Percentiles rank a stretch among this genome's conserved stretches.
Evolutionary conservation across 1,284 basidiomycete species (phyloP).

Genomic region (Pseudozyma sp.): DNA sequence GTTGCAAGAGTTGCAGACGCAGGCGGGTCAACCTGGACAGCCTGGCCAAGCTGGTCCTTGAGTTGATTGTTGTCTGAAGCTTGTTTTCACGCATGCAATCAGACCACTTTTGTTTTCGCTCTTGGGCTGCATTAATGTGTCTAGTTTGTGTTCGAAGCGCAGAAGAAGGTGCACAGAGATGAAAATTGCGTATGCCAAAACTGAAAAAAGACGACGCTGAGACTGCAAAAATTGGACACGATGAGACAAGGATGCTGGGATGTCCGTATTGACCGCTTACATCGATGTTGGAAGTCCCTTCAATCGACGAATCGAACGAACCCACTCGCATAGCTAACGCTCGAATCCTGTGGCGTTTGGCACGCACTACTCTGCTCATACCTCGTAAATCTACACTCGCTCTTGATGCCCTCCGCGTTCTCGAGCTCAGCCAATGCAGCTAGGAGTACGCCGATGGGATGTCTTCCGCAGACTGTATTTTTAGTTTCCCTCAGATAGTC

Average conservation of each 20-base stretch:
- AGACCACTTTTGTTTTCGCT: background rate
- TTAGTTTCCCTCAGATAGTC: constrained; percentile 82
- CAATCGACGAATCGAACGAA: constrained; percentile 65
- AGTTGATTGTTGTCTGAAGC: background rate
- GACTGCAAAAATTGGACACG: no score
- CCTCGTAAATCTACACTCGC: constrained; percentile 57
- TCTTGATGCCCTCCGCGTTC: constrained; percentile 68
- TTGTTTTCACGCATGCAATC: background rate
- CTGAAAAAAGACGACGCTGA: no score
- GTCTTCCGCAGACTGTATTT: constrained; percentile 97
- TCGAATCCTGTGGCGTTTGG: constrained; percentile 78
- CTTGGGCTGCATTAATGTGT: background rate
- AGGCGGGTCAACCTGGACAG: constrained; percentile 20
- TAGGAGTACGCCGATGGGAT: constrained; percentile 92
- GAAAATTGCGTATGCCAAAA: no score
- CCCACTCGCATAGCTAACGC: constrained; percentile 95
- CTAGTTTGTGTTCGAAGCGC: no score
- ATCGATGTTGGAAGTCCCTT: no score
- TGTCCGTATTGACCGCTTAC: no score
- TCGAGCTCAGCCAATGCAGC: constrained; percentile 79
- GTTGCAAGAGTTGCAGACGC: constrained; percentile 55
- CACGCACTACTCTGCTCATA: constrained; percentile 83
- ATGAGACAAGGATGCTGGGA: no score
- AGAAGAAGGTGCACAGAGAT: no score
- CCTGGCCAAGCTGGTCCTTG: constrained; percentile 19